Percentiles rank a stretch among this genome's conserved stretches.
Conservation (phyloP, 1,139 yeast genomes). For the Geotrichum bryndzae region DNA sequence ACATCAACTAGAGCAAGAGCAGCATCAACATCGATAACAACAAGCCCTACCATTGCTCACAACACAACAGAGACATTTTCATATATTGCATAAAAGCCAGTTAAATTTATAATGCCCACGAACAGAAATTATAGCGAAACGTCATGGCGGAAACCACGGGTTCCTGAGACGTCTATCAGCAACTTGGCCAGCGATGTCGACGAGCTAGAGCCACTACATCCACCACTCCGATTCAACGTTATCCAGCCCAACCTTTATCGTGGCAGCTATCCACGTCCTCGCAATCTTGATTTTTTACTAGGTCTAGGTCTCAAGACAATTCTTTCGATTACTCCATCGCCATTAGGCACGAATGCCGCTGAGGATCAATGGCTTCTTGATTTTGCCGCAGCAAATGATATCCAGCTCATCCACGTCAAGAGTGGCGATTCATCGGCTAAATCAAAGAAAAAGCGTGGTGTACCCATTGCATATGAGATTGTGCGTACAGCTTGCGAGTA, state of each 20-base stretch:
- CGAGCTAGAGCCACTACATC: slow-evolving; percentile 29
- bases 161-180: background rate
- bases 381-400: slow-evolving; percentile 47
- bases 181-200: background rate
- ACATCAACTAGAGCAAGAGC: background rate
- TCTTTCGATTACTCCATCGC: slow-evolving; percentile 72
- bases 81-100: background rate
- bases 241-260: slow-evolving; percentile 68
- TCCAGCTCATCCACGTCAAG: slow-evolving; percentile 56
- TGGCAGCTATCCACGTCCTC: slow-evolving; percentile 80
- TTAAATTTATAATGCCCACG: background rate
- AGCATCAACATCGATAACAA: background rate
- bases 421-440: slow-evolving; percentile 43
- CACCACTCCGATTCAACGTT: slow-evolving; percentile 74
- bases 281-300: slow-evolving; percentile 66
- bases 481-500: slow-evolving; percentile 54
- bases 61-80: background rate
- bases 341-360: slow-evolving; percentile 37
- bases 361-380: slow-evolving; percentile 43
- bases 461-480: slow-evolving; percentile 65
- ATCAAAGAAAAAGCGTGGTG: slow-evolving; percentile 42
- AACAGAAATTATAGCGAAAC: background rate
- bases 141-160: background rate
- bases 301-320: slow-evolving; percentile 65
- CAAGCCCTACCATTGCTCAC: background rate